phyloP scores from a whole-genome alignment of 1,284 basidiomycete species.

The Cryptococcus deneoformans region DNA sequence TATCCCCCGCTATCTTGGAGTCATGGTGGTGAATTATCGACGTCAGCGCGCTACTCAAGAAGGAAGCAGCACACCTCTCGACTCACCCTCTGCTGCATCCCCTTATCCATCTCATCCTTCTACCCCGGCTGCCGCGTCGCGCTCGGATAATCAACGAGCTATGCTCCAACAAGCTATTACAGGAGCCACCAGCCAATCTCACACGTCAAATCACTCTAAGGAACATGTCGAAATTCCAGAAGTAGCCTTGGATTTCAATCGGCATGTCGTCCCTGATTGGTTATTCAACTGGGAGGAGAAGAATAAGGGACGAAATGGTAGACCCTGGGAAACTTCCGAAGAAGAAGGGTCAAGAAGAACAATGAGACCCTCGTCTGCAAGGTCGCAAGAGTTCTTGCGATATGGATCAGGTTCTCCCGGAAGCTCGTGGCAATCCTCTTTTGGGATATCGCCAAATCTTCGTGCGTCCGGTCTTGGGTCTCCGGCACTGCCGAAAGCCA shows the following conservation, averaged over 20 bases:
- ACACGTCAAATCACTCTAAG: constrained; percentile 37
- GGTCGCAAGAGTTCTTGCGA: constrained; percentile 26
- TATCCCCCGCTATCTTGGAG: constrained; percentile 94
- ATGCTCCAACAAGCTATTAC: constrained; percentile 46
- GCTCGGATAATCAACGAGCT: constrained; percentile 7
- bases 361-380: constrained; percentile 25
- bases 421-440: constrained; percentile 31
- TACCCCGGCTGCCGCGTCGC: constrained; percentile 19
- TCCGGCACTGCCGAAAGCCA: constrained; percentile 23
- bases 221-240: constrained; percentile 69
- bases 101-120: constrained; percentile 21
- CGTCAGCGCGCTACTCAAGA: constrained; percentile 45
- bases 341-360: constrained; percentile 17
- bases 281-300: constrained; percentile 55
- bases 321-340: constrained; percentile 12
- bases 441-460: constrained; percentile 22
- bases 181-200: constrained; percentile 33
- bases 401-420: constrained; percentile 29
- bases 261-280: constrained; percentile 96
- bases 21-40: constrained; percentile 96
- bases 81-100: constrained; percentile 28
- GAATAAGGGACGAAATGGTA: constrained; percentile 29
- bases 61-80: constrained; percentile 13
- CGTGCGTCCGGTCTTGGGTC: constrained; percentile 8
- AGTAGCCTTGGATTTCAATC: constrained; percentile 86